Conservation (phyloP, 148 eudicot species). For the Fallopia convolvulus region DNA sequence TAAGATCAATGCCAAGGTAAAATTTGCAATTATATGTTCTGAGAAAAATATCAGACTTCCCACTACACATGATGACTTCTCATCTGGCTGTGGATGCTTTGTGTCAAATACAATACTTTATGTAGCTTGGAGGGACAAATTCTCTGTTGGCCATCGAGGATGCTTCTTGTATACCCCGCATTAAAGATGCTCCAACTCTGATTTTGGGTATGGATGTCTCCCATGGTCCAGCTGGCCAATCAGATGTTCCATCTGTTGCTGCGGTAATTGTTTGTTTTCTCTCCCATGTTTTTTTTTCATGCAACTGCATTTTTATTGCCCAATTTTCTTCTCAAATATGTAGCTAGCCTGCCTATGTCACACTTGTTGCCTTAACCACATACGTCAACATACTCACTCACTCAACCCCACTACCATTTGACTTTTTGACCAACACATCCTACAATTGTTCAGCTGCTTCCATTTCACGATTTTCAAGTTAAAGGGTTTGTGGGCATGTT, state of each 20-base stretch:
- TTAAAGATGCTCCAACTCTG: conserved; percentile 82
- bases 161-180: conserved; percentile 44
- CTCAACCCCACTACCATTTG: background rate
- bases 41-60: background rate
- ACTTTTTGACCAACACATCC: background rate
- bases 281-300: background rate
- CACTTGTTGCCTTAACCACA: background rate
- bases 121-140: conserved; percentile 85
- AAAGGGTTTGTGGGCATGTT: background rate
- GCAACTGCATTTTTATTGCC: background rate
- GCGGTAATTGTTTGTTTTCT: conserved; percentile 42
- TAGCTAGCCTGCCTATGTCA: background rate
- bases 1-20: conserved; percentile 86
- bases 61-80: background rate
- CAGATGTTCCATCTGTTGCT: conserved; percentile 81
- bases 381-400: background rate
- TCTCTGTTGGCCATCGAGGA: conserved; percentile 76
- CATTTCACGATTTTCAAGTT: background rate
- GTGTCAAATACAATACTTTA: background rate
- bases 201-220: conserved; percentile 95
- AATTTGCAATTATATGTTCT: conserved; percentile 13
- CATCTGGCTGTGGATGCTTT: background rate
- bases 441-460: background rate
- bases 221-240: conserved; percentile 79
- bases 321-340: background rate